Percentiles rank a stretch among this genome's conserved stretches.
Conservation (phyloP, 2,329 filamentous ascomycete species). For the Alternaria novae-zelandiae region DNA sequence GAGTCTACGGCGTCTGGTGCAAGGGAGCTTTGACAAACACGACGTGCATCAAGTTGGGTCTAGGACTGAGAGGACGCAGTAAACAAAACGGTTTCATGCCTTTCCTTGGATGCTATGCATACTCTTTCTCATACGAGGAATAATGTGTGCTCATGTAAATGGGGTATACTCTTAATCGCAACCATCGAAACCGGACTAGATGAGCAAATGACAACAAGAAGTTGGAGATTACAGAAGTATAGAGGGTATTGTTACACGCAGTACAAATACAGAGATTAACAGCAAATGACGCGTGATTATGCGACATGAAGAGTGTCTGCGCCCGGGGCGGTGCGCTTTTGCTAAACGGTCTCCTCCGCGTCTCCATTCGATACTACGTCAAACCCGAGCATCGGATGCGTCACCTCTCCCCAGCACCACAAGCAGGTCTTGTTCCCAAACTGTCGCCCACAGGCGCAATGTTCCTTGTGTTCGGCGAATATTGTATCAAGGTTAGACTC, state of each 20-base stretch:
- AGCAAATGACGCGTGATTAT: not conserved
- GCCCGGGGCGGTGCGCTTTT: not conserved
- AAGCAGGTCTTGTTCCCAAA: slow-evolving; percentile 14
- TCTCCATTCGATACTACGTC: not conserved
- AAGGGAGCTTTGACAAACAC: not conserved
- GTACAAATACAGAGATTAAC: not conserved
- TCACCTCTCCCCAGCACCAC: slow-evolving; percentile 24
- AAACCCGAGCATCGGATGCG: not conserved
- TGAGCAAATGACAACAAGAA: not conserved
- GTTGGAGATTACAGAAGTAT: not conserved
- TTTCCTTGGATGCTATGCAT: too few species aligned
- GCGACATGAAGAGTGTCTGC: not conserved
- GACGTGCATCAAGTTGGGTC: not conserved
- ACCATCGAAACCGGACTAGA: not conserved
- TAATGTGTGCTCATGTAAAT: not conserved
- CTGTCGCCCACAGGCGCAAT: slow-evolving; percentile 16
- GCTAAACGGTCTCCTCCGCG: not conserved
- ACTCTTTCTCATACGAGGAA: not conserved
- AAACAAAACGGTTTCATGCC: not conserved
- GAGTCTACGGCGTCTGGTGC: not conserved
- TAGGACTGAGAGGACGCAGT: not conserved
- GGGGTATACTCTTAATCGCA: not conserved
- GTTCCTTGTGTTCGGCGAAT: not conserved
- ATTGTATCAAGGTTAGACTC: slow-evolving; percentile 4
- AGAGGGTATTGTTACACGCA: not conserved